These are phyloP conservation scores for Pseudogymnoascus sp. DNA, from an alignment of 2,329 filamentous ascomycete species.

Conservation along the genomic window DNA sequence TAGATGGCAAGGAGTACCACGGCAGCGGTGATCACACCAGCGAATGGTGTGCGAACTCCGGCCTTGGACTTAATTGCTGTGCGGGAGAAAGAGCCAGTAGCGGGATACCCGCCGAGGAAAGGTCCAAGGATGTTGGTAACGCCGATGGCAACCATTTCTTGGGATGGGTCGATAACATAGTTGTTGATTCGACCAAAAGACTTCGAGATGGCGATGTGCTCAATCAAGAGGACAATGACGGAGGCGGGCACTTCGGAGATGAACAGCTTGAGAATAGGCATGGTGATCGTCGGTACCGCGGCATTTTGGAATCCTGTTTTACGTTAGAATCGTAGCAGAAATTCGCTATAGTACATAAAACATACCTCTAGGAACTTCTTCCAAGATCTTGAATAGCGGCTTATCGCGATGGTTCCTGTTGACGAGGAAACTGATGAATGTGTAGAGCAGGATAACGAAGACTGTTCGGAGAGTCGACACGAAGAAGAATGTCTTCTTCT, in stretches of 20 bases:
- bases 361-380: constrained; percentile 64
- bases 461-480: constrained; percentile 81
- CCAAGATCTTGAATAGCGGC: constrained; percentile 66
- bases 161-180: constrained; percentile 90
- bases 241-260: constrained; percentile 68
- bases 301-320: constrained; percentile 68
- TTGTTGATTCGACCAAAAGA: constrained; percentile 95
- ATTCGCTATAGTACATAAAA: background rate
- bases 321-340: background rate
- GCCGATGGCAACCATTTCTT: constrained; percentile 92
- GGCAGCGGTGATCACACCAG: constrained; percentile 77
- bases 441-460: constrained; percentile 88
- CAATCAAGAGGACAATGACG: constrained; percentile 90
- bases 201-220: constrained; percentile 95
- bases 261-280: constrained; percentile 58
- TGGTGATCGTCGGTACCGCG: constrained; percentile 60
- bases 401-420: constrained; percentile 59
- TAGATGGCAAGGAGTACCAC: constrained; percentile 88
- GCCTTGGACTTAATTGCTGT: constrained; percentile 97
- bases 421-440: constrained; percentile 77
- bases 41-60: constrained; percentile 83
- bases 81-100: constrained; percentile 90
- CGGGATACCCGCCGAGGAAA: constrained; percentile 85
- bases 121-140: constrained; percentile 83
- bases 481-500: constrained; percentile 77